Conservation (phyloP, 768 basidiomycete genomes). For the Hericium erinaceus region DNA sequence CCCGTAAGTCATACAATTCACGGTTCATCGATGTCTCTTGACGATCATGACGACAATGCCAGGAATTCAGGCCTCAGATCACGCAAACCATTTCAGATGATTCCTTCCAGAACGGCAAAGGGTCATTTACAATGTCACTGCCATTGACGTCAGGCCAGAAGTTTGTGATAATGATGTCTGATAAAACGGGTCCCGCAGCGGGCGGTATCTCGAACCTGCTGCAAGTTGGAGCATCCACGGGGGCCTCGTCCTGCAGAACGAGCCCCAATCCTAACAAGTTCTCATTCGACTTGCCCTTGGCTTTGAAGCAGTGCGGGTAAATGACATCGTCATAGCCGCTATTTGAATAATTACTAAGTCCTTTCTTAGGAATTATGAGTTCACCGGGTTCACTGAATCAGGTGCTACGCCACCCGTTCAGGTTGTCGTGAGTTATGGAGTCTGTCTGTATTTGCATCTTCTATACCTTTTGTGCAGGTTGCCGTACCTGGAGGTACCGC, state of each 20-base stretch:
- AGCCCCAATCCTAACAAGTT: conserved; percentile 32
- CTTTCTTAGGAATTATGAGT: background rate
- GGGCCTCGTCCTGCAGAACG: conserved; percentile 37
- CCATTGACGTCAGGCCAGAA: conserved; percentile 28
- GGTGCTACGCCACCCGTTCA: background rate
- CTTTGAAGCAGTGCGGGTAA: conserved; percentile 56
- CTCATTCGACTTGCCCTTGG: conserved; percentile 37
- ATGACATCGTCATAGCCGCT: conserved; percentile 6
- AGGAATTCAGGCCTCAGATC: conserved; percentile 46
- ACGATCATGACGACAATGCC: background rate
- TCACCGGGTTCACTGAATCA: conserved; percentile 26
- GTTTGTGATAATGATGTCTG: conserved; percentile 60
- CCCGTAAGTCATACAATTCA: background rate
- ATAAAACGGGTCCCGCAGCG: conserved; percentile 56
- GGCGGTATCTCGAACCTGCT: conserved; percentile 49
- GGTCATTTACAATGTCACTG: conserved; percentile 40
- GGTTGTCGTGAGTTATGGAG: background rate
- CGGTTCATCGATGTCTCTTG: background rate
- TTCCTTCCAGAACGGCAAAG: conserved; percentile 45
- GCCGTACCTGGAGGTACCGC: conserved; percentile 51
- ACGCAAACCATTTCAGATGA: conserved; percentile 46
- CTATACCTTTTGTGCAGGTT: background rate
- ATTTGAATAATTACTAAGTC: background rate
- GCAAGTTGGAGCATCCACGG: conserved; percentile 34
- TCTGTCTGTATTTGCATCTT: background rate